Percentiles rank a stretch among this genome's conserved stretches.
These are phyloP conservation scores for Nevesoporus exiguus DNA, from an alignment of 768 basidiomycete genomes.

Conservation along the genomic window DNA sequence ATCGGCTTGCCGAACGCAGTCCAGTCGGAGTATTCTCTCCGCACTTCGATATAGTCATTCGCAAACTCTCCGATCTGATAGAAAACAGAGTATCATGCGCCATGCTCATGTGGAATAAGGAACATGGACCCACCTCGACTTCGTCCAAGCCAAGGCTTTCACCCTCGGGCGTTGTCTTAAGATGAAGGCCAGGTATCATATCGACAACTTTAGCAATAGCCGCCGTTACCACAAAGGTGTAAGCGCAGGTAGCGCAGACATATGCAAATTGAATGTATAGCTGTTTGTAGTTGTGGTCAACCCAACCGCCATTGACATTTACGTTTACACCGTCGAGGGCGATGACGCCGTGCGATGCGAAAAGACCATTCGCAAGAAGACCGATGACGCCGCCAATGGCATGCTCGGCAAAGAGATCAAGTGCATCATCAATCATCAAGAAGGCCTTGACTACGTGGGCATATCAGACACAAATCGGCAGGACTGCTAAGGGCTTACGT, in stretches of 20 bases:
- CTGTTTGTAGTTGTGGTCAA: slow-evolving; percentile 75
- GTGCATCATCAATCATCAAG: slow-evolving; percentile 76
- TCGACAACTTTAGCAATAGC: slow-evolving; percentile 56
- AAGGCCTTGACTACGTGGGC: slow-evolving; percentile 56
- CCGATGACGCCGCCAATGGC: slow-evolving; percentile 82
- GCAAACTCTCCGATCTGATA: slow-evolving; percentile 65
- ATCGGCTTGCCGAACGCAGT: slow-evolving; percentile 27
- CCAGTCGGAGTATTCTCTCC: slow-evolving; percentile 61
- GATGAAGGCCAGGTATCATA: slow-evolving; percentile 52
- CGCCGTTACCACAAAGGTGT: slow-evolving; percentile 62
- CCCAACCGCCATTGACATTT: slow-evolving; percentile 58
- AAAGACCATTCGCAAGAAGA: slow-evolving; percentile 67
- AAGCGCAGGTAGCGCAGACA: slow-evolving; percentile 52
- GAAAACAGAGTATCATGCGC: neutral
- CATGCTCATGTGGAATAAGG: neutral
- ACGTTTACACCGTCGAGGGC: slow-evolving; percentile 65
- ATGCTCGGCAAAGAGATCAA: slow-evolving; percentile 92
- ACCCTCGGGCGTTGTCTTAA: slow-evolving; percentile 51
- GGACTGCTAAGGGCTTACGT: slow-evolving; percentile 39
- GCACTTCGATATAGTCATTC: slow-evolving; percentile 65
- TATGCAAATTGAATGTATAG: slow-evolving; percentile 76
- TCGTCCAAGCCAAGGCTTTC: slow-evolving; percentile 69
- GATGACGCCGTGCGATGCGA: slow-evolving; percentile 63
- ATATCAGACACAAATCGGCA: slow-evolving; percentile 9
- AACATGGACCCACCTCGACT: slow-evolving; percentile 49